Evolutionary conservation across 108 stramenopile species (phyloP), one percentile per base, ranked within the genome.

Genomic region (Halocafeteria seosinensis): DNA sequence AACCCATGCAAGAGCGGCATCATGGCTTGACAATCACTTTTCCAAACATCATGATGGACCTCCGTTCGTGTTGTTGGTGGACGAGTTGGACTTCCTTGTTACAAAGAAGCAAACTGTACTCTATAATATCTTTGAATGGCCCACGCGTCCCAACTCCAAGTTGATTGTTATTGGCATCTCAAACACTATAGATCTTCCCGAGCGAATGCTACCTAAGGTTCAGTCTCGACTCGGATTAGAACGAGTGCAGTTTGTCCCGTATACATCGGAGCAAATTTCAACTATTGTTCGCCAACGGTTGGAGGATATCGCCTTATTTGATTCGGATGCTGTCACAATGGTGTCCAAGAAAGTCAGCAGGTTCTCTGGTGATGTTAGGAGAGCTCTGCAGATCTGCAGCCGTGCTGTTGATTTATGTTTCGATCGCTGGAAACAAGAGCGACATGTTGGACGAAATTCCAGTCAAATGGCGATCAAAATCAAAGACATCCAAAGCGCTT

Each of bases 41-140:
- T 9, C 5, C 5, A 9, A 3, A 3, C 31, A 27, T 9, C 8
- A 27, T 9, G 6, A 9, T 30, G 8, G 3, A 30, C 52, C 6
- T 3, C 8, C 52, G 6, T 27, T 53, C 23, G 69, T 90, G 5
- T 69, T 94, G 58, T 69, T 98, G 34, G 61, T 88, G 0, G 96
- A 98, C 70, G 96, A 98, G 75, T 88, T 98, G 37, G 96, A 98
- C 65, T 92, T 89, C 71, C 76, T 98, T 63, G 84, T 94, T 6
- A 94, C 93, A 1, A 68, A 79, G 24, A 82, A 92, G 63, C 85
- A 95, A 66, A 85, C 87, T 25, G 86, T 95, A 9, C 63, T 98
- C 3, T 95, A 94, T 81, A 91, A 91, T 64, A 83, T 98, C 28
- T 94, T 98, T 67, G 88, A 95, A 62, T 98, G 96, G 96, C 93